Percentiles rank a stretch among this genome's conserved stretches.
These are phyloP conservation scores for Phyllosticta citribraziliensis DNA, from an alignment of 2,329 filamentous ascomycete species.

Conservation along the genomic window DNA sequence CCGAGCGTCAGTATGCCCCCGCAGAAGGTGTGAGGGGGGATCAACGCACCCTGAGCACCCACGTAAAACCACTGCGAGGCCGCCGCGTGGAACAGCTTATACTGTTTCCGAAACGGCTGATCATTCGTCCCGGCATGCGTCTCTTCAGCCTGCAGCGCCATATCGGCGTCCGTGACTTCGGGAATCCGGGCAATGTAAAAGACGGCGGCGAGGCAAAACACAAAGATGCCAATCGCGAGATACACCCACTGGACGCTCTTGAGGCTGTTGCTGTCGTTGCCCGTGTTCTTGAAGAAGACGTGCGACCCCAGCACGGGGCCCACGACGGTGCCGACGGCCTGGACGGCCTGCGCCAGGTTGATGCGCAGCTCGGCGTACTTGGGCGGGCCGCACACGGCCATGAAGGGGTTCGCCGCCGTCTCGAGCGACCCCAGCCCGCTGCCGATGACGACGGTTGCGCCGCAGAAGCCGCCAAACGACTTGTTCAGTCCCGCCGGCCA, in stretches of 20 bases:
- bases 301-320: constrained; percentile 50
- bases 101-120: constrained; percentile 50
- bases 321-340: constrained; percentile 49
- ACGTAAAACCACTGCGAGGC: constrained; percentile 74
- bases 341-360: constrained; percentile 49
- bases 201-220: constrained; percentile 45
- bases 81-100: constrained; percentile 65
- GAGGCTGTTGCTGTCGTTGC: constrained; percentile 40
- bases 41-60: constrained; percentile 48
- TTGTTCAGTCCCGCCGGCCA: constrained; percentile 48
- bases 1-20: not conserved
- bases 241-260: constrained; percentile 57
- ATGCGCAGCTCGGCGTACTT: constrained; percentile 49
- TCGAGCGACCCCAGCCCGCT: constrained; percentile 46
- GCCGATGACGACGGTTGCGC: constrained; percentile 46
- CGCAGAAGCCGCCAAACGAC: constrained; percentile 52
- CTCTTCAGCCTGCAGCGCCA: constrained; percentile 41
- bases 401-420: constrained; percentile 47
- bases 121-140: constrained; percentile 29
- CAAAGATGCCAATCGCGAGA: constrained; percentile 52
- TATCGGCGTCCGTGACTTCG: constrained; percentile 53
- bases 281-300: constrained; percentile 51
- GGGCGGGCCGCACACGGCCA: constrained; percentile 48
- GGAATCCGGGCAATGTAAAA: constrained; percentile 49
- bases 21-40: not conserved